Base-by-base conservation (phyloP, 139 green algal genomes). In the Chlorella sp. region DNA sequence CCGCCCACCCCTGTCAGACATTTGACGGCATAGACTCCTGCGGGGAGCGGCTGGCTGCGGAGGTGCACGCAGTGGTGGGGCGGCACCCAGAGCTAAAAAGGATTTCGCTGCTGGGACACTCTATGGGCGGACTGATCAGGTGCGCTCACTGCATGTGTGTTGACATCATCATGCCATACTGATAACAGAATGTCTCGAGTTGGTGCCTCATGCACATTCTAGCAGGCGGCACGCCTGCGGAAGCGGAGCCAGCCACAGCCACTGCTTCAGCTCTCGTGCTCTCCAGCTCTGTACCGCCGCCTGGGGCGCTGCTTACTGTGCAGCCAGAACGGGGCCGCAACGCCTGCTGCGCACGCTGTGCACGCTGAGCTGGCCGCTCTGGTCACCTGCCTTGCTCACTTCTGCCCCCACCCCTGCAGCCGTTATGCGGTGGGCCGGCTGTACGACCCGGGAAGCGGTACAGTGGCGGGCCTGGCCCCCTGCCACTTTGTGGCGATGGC, bases 1-100 rank as follows among this genome's bases (percentile, higher is more conserved):
- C 64, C 11, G 2, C 69, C 32, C 2, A 42, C 15, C 73, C 15
- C 73, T 42, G 1, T 2, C 86, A 93, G 86, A 97, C 95, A 0
- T 96, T 93, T 90, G 91, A 97, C 14, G 97, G 97, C 40, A 97
- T 99, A 42, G 96, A 98, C 87, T 89, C 86, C 19, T 98, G 97
- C 89, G 97, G 97, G 0, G 40, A 92, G 68, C 91, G 95, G 26
- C 93, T 99, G 76, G 95, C 92, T 19, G 90, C 94, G 2, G 97
- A 99, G 87, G 93, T 99, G 1, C 81, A 86, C 0, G n/a, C 26
- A 0, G 80, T 97, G 73, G 92, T 93, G 15, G 60, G 86, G 15
- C 48, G 61, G 32, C 86, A 96, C 77, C 93, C 94, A 0, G 37
- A n/a, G 66, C 92, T 98, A 71, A 14, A 91, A 77, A 91, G 92